These are phyloP conservation scores for Globisporangium heterothallicum DNA, from an alignment of 352 stramenopile genomes.

Conservation along the genomic window DNA sequence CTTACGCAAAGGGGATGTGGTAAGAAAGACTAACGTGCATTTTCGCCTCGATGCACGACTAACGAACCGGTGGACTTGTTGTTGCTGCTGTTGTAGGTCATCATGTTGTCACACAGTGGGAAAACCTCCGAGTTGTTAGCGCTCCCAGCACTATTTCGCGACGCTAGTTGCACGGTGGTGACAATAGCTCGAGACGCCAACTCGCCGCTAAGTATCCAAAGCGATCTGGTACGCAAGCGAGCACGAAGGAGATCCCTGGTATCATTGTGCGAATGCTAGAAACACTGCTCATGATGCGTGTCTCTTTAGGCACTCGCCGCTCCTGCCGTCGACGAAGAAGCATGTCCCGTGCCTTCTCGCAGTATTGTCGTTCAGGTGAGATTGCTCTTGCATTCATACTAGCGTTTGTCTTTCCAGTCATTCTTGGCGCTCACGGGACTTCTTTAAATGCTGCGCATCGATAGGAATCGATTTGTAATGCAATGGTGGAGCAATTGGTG, in stretches of 20 bases:
- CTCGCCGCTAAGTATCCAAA: constrained; percentile 27
- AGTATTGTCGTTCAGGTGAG: constrained; percentile 74
- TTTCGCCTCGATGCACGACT: too few species aligned
- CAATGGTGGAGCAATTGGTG: constrained; percentile 59
- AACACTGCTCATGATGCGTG: background rate
- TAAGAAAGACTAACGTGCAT: constrained; percentile 16
- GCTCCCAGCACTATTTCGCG: constrained; percentile 40
- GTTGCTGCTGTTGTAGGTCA: constrained; percentile 23
- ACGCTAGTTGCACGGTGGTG: constrained; percentile 34
- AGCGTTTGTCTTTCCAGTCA: background rate
- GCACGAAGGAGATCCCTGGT: too few species aligned
- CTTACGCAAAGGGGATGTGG: constrained; percentile 50
- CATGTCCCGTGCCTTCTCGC: constrained; percentile 63
- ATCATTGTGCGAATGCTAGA: too few species aligned
- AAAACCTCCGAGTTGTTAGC: constrained; percentile 52
- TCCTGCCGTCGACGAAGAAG: constrained; percentile 35
- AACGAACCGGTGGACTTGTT: background rate
- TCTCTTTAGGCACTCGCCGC: constrained; percentile 32
- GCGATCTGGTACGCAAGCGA: constrained; percentile 37
- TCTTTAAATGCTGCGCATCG: background rate
- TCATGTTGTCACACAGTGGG: constrained; percentile 73
- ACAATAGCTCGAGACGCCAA: constrained; percentile 39
- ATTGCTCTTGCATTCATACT: background rate
- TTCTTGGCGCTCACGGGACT: too few species aligned
- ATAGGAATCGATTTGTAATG: constrained; percentile 72